These are phyloP conservation scores for Antarctomyces pellizariae DNA, from an alignment of 495 filamentous ascomycete genomes.

Conservation along the genomic window DNA sequence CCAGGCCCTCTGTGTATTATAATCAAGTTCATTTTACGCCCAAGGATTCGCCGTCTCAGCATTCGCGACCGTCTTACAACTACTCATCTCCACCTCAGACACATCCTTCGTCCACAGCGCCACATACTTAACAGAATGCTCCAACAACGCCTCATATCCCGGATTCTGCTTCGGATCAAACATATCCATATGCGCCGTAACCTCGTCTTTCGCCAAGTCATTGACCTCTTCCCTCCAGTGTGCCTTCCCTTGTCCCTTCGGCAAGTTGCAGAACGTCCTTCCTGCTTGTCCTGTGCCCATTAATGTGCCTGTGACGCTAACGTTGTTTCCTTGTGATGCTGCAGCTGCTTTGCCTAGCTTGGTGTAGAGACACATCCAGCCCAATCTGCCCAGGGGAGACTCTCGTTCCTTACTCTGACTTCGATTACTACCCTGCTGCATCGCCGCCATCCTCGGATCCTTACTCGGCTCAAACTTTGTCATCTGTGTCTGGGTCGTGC, in stretches of 20 bases:
- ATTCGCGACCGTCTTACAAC: too few relatives aligned
- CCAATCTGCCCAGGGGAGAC: too few relatives aligned
- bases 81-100: too few relatives aligned
- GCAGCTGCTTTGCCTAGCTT: conserved; percentile 42
- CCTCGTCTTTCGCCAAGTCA: conserved; percentile 54
- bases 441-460: conserved; percentile 1
- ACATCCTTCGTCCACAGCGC: conserved; percentile 30
- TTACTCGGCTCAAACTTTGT: too few relatives aligned
- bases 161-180: conserved; percentile 64
- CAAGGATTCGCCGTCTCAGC: too few relatives aligned
- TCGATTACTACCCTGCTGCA: background rate
- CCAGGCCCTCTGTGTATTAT: too few relatives aligned
- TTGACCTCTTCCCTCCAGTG: conserved; percentile 51
- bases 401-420: conserved; percentile 13
- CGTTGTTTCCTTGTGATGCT: conserved; percentile 12
- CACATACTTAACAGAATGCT: conserved; percentile 40
- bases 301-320: conserved; percentile 24
- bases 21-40: too few relatives aligned
- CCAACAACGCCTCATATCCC: conserved; percentile 43
- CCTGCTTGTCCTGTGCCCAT: conserved; percentile 29
- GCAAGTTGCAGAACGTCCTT: conserved; percentile 73
- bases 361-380: conserved; percentile 67
- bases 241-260: conserved; percentile 27
- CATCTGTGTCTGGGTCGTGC: conserved; percentile 22
- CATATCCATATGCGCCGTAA: conserved; percentile 67